Conservation (phyloP, 2,329 filamentous ascomycete species). For the Emmonsia crescens region DNA sequence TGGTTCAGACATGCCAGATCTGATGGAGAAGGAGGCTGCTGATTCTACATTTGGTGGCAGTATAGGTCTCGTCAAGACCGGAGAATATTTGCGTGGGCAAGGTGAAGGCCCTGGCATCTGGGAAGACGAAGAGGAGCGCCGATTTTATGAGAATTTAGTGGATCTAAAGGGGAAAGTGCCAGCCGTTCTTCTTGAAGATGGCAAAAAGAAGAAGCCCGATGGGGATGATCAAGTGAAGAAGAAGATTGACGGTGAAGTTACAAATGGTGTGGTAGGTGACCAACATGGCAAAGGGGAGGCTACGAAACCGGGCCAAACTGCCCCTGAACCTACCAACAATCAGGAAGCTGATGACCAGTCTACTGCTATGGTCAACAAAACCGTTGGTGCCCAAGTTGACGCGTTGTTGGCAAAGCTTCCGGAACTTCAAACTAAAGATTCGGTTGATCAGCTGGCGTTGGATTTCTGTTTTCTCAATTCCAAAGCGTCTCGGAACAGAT, state of each 20-base stretch:
- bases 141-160: slow-evolving; percentile 94
- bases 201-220: slow-evolving; percentile 85
- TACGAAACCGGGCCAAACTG: slow-evolving; percentile 31
- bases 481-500: slow-evolving; percentile 87
- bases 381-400: slow-evolving; percentile 92
- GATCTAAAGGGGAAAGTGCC: slow-evolving; percentile 95
- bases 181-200: slow-evolving; percentile 82
- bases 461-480: slow-evolving; percentile 98
- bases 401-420: slow-evolving; percentile 77
- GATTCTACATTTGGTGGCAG: slow-evolving; percentile 57
- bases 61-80: slow-evolving; percentile 87
- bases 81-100: slow-evolving; percentile 83
- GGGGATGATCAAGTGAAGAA: slow-evolving; percentile 72
- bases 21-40: slow-evolving; percentile 69
- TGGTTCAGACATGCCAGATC: slow-evolving; percentile 83
- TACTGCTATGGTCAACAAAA: slow-evolving; percentile 93
- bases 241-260: slow-evolving; percentile 46
- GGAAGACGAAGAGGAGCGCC: slow-evolving; percentile 95
- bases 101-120: slow-evolving; percentile 89
- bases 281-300: slow-evolving; percentile 22
- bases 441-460: slow-evolving; percentile 82
- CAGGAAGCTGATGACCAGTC: slow-evolving; percentile 67
- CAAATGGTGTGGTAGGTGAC: slow-evolving; percentile 34
- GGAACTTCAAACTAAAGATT: slow-evolving; percentile 81
- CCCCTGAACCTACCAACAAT: slow-evolving; percentile 34